Percentiles rank a stretch among this genome's conserved stretches.
Conservation (phyloP, 164 flowering plant genomes). For the Tetracentron sinense region DNA sequence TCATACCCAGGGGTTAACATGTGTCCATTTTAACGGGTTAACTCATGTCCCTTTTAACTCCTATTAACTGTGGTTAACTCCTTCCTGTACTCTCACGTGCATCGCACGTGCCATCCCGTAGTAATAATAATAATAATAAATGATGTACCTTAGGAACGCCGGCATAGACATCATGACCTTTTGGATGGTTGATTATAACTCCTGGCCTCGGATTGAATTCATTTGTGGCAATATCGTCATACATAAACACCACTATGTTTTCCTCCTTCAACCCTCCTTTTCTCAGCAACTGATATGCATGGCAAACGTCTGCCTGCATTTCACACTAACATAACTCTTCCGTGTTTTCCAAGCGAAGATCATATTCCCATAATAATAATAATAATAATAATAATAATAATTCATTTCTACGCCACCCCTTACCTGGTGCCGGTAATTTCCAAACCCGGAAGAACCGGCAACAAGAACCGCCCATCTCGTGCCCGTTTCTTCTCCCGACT, state of each 20-base stretch:
- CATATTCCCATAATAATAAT: no score
- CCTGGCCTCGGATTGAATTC: conserved; percentile 74
- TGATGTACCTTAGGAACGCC: conserved; percentile 90
- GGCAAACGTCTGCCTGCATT: conserved; percentile 85
- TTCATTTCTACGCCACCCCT: no score
- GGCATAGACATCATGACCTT: conserved; percentile 72
- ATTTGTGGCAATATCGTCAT: conserved; percentile 70
- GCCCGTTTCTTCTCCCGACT: conserved; percentile 29
- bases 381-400: no score
- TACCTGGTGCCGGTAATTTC: conserved; percentile 90
- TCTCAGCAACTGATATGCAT: conserved; percentile 79
- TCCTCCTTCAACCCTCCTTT: conserved; percentile 88
- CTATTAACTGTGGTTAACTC: no score
- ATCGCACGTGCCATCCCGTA: no score
- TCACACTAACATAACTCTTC: conserved; percentile 4
- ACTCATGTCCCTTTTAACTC: no score
- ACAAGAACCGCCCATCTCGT: conserved; percentile 90
- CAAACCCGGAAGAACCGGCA: conserved; percentile 76
- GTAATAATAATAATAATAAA: no score
- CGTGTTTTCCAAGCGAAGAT: no score
- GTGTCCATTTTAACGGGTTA: no score
- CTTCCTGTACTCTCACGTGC: no score
- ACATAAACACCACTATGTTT: conserved; percentile 89
- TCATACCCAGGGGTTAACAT: no score
- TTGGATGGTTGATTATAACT: conserved; percentile 72